phyloP scores from a whole-genome alignment of 257 asterid genomes.

The Nicotiana paniculata region DNA sequence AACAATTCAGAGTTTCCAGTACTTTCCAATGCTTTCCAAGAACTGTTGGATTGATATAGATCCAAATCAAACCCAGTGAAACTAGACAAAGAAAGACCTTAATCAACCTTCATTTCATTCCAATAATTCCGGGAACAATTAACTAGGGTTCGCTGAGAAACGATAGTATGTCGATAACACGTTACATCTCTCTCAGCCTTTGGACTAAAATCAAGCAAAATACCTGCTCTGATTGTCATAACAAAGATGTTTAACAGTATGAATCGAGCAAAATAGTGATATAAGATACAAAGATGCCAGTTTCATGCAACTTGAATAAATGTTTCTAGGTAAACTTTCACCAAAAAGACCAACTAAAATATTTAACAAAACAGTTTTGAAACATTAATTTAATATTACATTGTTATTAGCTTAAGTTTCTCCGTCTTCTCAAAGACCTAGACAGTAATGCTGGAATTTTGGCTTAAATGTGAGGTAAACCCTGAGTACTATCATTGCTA shows the following conservation, averaged over 20 bases:
- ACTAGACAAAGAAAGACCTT: too few species aligned
- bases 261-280: background rate
- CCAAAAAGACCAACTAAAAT: background rate
- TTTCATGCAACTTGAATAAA: background rate
- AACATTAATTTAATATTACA: too few species aligned
- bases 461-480: background rate
- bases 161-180: background rate
- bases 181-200: background rate
- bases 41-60: too few species aligned
- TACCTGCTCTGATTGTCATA: background rate
- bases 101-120: too few species aligned
- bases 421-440: background rate
- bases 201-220: background rate
- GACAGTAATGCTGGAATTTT: background rate
- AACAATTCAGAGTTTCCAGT: background rate
- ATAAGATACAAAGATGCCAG: background rate
- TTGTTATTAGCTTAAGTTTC: background rate
- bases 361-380: background rate
- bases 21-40: too few species aligned
- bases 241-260: background rate
- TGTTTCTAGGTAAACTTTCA: background rate
- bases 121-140: background rate
- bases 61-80: too few species aligned
- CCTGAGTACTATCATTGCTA: background rate
- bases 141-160: background rate